phyloP scores from a whole-genome alignment of 2,329 filamentous ascomycete genomes.

The Pezicula neosporulosa region DNA sequence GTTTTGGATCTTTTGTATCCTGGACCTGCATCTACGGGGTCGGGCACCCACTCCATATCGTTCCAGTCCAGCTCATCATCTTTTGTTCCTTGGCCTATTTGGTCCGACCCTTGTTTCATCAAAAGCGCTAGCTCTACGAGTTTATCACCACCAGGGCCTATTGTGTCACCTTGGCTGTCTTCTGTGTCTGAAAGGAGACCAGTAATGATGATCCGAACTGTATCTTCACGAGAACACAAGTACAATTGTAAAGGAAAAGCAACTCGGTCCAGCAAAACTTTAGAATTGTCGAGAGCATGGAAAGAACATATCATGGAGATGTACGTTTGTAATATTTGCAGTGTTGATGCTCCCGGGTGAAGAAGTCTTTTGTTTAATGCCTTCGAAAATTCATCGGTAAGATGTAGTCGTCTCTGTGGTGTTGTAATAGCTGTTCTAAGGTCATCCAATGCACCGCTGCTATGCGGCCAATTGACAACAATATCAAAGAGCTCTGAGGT shows the following conservation, averaged over 20 bases:
- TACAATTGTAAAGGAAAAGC: slow-evolving; percentile 73
- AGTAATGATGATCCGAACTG: slow-evolving; percentile 72
- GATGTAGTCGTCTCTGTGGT: slow-evolving; percentile 62
- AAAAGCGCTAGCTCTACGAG: slow-evolving; percentile 66
- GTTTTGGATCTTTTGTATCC: slow-evolving; percentile 88
- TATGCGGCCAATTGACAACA: slow-evolving; percentile 70
- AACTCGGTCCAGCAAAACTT: slow-evolving; percentile 72
- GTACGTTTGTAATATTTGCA: slow-evolving; percentile 73
- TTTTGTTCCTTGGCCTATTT: slow-evolving; percentile 47
- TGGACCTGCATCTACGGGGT: slow-evolving; percentile 87
- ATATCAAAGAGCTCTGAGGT: slow-evolving; percentile 77
- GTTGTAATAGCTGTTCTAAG: slow-evolving; percentile 68
- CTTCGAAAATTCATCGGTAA: slow-evolving; percentile 67
- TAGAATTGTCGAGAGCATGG: slow-evolving; percentile 71
- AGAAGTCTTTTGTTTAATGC: slow-evolving; percentile 64
- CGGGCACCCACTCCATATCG: slow-evolving; percentile 90
- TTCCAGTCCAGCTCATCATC: slow-evolving; percentile 81
- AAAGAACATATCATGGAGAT: slow-evolving; percentile 78
- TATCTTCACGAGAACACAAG: slow-evolving; percentile 72
- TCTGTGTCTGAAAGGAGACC: slow-evolving; percentile 65
- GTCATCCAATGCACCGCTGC: slow-evolving; percentile 69
- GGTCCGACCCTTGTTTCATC: slow-evolving; percentile 42
- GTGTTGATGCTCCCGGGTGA: slow-evolving; percentile 72
- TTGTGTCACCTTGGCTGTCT: slow-evolving; percentile 29
- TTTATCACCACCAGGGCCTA: slow-evolving; percentile 40